Evolutionary conservation across 1,284 basidiomycete genomes (phyloP).

Genomic region (Fomitopsis betulina): DNA sequence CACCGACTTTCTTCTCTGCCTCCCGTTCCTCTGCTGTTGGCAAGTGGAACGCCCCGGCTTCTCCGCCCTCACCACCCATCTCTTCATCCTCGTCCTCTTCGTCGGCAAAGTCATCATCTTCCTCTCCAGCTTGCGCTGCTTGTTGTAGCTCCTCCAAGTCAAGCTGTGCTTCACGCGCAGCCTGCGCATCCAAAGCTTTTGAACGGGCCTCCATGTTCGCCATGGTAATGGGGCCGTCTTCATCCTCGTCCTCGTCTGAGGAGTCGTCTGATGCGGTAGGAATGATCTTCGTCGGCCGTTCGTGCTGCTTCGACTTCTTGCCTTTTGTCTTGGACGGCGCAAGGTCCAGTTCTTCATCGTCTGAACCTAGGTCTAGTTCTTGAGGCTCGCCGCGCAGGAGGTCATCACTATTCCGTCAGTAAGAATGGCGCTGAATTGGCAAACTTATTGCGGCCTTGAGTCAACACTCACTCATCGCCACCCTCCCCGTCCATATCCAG

Average conservation of each 20-base stretch:
- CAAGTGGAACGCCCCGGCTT: constrained; percentile 59
- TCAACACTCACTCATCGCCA: constrained; percentile 23
- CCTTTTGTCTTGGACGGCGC: constrained; percentile 31
- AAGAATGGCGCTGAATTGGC: not conserved
- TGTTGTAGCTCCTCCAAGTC: constrained; percentile 65
- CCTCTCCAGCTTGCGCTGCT: constrained; percentile 40
- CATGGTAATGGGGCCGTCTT: constrained; percentile 62
- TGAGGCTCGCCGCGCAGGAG: constrained; percentile 47
- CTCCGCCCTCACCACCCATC: constrained; percentile 55
- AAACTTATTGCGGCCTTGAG: not conserved
- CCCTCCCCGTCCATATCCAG: constrained; percentile 41
- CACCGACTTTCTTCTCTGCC: constrained; percentile 68
- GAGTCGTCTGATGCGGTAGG: constrained; percentile 44
- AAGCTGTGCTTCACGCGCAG: constrained; percentile 62
- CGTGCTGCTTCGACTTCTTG: constrained; percentile 50
- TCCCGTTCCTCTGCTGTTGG: constrained; percentile 83
- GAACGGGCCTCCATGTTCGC: constrained; percentile 77
- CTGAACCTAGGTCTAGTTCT: constrained; percentile 67
- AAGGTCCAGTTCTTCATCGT: constrained; percentile 40
- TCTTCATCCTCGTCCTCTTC: constrained; percentile 59
- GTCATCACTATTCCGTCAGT: constrained; percentile 30
- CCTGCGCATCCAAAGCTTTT: constrained; percentile 62
- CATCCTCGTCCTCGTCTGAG: constrained; percentile 46
- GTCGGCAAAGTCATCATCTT: constrained; percentile 47
- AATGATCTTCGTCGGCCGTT: constrained; percentile 45